Percentiles rank a stretch among this genome's conserved stretches.
Evolutionary conservation across 768 basidiomycete species (phyloP).

Genomic region (Kwoniella newhampshirensis): DNA sequence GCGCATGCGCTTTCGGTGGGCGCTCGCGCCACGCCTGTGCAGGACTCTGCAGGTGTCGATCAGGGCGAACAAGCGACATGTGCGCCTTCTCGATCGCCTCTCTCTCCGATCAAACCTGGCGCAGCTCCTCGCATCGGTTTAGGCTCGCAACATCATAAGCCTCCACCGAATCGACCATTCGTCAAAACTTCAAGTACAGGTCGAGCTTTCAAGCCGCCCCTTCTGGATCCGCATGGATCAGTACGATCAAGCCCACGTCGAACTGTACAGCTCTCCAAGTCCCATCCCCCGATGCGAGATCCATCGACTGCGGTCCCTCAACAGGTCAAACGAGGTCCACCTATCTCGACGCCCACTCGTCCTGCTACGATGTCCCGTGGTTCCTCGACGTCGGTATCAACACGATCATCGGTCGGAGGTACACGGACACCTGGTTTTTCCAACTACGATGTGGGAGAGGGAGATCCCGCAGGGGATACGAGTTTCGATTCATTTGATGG

Average conservation of each 20-base stretch:
- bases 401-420: not conserved
- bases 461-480: slow-evolving; percentile 21
- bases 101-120: slow-evolving; percentile 14
- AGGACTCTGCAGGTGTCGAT: too few relatives aligned
- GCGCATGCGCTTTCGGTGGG: too few relatives aligned
- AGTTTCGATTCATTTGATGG: slow-evolving; percentile 29
- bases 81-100: not conserved
- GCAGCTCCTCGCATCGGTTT: slow-evolving; percentile 14
- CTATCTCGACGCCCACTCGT: too few relatives aligned
- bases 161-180: not conserved
- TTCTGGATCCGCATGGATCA: slow-evolving; percentile 2
- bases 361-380: not conserved
- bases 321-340: not conserved
- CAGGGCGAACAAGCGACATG: not conserved
- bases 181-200: slow-evolving; percentile 11
- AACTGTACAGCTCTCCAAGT: not conserved
- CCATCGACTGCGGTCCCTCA: not conserved
- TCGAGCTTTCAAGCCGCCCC: slow-evolving; percentile 10
- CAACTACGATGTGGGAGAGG: slow-evolving; percentile 22
- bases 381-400: not conserved
- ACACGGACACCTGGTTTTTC: not conserved
- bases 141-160: slow-evolving; percentile 11
- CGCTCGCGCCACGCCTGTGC: too few relatives aligned
- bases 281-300: not conserved
- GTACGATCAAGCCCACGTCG: not conserved